Conservation (phyloP, 2,329 filamentous ascomycete species). For the Fusarium illudens region DNA sequence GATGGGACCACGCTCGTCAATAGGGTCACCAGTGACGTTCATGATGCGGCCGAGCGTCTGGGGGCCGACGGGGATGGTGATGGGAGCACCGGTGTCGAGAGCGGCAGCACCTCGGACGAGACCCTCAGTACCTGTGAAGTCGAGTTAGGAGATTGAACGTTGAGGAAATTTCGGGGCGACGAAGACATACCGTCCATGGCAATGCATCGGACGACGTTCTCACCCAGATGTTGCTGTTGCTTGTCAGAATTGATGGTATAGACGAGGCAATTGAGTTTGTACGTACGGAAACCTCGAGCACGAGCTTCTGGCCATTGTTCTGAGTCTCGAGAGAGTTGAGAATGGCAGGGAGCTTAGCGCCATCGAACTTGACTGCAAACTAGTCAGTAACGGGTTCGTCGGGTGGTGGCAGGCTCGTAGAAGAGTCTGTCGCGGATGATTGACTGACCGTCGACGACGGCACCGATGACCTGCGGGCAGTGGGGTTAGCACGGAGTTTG, state of each 20-base stretch:
- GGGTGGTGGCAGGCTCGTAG: conserved; percentile 8
- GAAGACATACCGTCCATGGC: conserved; percentile 93
- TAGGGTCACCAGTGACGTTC: conserved; percentile 99
- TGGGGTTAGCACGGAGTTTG: conserved; percentile 35
- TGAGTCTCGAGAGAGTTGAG: conserved; percentile 93
- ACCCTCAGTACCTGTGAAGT: conserved; percentile 89
- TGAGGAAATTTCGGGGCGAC: conserved; percentile 33
- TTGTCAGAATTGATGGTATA: conserved; percentile 48
- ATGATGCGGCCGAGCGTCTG: conserved; percentile 98
- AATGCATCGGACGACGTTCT: conserved; percentile 99
- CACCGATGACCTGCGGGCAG: conserved; percentile 87
- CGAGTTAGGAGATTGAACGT: conserved; percentile 18
- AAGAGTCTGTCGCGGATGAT: conserved; percentile 30
- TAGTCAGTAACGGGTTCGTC: conserved; percentile 37
- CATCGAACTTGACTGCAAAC: conserved; percentile 90
- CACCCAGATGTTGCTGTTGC: conserved; percentile 94
- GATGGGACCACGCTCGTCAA: conserved; percentile 98
- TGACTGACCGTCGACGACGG: conserved; percentile 93
- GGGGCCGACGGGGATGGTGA: conserved; percentile 94
- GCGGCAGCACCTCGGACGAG: conserved; percentile 90
- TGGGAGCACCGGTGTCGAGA: conserved; percentile 90
- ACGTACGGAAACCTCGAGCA: conserved; percentile 94
- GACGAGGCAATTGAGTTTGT: conserved; percentile 11
- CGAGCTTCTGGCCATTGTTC: conserved; percentile 93
- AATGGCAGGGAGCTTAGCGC: conserved; percentile 92